Base-by-base conservation (phyloP, 2,329 filamentous ascomycete species). In the Cyclaneusma minus region DNA sequence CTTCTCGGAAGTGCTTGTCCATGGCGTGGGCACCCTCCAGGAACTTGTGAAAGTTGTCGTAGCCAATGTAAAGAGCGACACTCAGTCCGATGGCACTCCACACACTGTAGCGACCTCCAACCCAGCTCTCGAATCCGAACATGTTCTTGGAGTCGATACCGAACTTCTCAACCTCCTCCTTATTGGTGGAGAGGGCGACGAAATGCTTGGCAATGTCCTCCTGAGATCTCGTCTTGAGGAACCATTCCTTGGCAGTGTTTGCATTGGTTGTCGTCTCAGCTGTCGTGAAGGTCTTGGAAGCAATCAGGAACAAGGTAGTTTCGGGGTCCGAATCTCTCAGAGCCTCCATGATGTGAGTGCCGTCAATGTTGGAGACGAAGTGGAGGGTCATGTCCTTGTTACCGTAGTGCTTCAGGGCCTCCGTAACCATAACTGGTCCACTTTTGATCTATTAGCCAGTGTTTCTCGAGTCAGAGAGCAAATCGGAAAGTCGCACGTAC, bases 281-380 rank as follows among this genome's bases (percentile, higher is more conserved):
- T 7, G 89, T 98, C 36, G 89, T 98, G 59, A 98, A 98, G 36
- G 89, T 98, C 76, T 98, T 98, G 56, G 87, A 95, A 30, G 89
- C 89, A 43, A 98, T 72, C 42, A 98, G 68, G 76, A 98, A 95
- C 37, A 98, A 78, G n/a, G 89, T 94, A 24, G 87, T 94, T 63
- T 98, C 89, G 25, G 87, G 87, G 54, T 98, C 74, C 6, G 87
- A 92, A 44, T 74, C 59, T 49, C 72, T 76, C 34, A 95, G 70
- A 26, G 89, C 85, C 61, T 98, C 89, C 24, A 84, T 81, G 52
- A 95, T 83, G 62, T 98, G 89, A 29, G 89, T 98, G 41, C 89
- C 89, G 51, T 98, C 89, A 50, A 98, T 95, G 68, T 98, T 98
- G 62, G 87, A 95, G 42, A 98, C 89, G 47, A 98, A 98, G 68